Base-by-base conservation (phyloP, 495 filamentous ascomycete species). In the Trichoderma gamsii region DNA sequence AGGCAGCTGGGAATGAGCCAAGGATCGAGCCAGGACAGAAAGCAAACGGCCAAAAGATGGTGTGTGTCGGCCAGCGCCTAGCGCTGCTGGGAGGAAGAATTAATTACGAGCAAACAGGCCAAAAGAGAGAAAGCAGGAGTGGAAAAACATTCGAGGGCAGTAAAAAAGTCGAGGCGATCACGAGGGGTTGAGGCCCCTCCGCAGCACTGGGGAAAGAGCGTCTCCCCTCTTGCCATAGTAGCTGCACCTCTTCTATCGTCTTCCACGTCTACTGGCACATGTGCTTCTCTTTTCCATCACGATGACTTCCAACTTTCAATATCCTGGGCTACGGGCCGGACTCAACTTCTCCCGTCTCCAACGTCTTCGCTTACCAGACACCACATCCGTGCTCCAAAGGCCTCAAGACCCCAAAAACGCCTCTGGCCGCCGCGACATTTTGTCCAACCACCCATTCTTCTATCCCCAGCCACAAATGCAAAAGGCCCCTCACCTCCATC, bases 111-210 rank as follows among this genome's bases (percentile, higher is more conserved):
- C 21, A 23, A 38, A 21, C 21, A 21, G 21, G 49, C 25, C 56
- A 35, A 61, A 9, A 21, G 13, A 21, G 56, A 18, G 56, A 32
- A 61, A 18, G 4, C 6, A 32, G 25, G 13, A 25, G 9, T 23
- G n/a, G 56, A 61, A 21, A 25, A 25, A 27, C 16, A 13, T 11
- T 29, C 27, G 29, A 61, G 16, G 56, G 56, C 16, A 61, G 27
- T 12, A 52, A 61, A 61, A 61, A 13, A 61, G 56, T 38, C 35
- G 35, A 61, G 56, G 56, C 56, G 56, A 61, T 61, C 56, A 61
- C 56, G 56, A 61, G 56, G 56, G 56, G 18, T 21, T 52, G 18
- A 6, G 49, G 49, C 49, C 49, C 49, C 49, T 52, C 49, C n/a
- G 0, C 56, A 9, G 13, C 25, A 12, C 56, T 21, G 27, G 56